phyloP scores from a whole-genome alignment of 345 rosid species.

The Euphorbia peplus region DNA sequence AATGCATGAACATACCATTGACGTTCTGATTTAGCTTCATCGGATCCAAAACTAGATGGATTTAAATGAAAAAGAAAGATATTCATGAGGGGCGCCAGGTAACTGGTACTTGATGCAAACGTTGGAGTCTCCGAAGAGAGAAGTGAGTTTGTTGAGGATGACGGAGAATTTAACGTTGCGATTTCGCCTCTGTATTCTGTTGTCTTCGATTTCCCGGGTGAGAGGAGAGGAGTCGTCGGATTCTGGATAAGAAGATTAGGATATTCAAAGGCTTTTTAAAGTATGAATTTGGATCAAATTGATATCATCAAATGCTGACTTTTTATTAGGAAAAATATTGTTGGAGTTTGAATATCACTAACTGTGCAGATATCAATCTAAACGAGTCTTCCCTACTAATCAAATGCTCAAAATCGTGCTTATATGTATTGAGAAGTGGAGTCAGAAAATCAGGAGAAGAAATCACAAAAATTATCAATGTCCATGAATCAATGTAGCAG shows the following conservation, averaged over 20 bases:
- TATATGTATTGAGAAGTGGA: no score
- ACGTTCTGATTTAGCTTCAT: conserved; percentile 39
- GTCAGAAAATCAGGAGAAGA: no score
- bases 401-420: no score
- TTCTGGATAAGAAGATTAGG: conserved; percentile 54
- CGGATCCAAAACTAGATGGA: conserved; percentile 18
- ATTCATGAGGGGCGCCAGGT: conserved; percentile 53
- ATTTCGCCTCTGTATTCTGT: conserved; percentile 51
- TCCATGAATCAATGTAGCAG: no score
- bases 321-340: no score
- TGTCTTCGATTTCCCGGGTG: conserved; percentile 60
- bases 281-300: no score
- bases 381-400: no score
- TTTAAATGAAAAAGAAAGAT: conserved; percentile 45
- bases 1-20: conserved; percentile 61
- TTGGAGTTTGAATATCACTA: no score
- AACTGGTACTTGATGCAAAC: conserved; percentile 57
- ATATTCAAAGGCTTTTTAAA: no score
- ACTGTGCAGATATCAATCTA: no score
- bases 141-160: conserved; percentile 36
- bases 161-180: conserved; percentile 39
- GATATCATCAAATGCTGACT: no score
- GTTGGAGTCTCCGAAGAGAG: conserved; percentile 34
- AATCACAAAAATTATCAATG: no score
- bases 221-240: conserved; percentile 60